phyloP scores from a whole-genome alignment of 768 basidiomycete genomes.

The Neoboletus brunneissimus region DNA sequence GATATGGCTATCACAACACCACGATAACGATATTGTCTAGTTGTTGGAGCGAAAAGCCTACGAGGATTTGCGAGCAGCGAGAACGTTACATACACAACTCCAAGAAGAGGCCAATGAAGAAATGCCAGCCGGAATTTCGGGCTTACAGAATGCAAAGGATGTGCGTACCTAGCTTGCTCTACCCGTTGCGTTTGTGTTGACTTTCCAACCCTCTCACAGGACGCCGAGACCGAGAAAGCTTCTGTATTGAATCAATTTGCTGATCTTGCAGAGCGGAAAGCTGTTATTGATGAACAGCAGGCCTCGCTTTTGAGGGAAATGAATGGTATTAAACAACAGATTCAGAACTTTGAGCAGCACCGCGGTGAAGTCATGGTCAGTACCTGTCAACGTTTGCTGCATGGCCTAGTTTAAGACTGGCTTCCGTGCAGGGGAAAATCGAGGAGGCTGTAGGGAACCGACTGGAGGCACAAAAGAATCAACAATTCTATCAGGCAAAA shows the following conservation, averaged over 20 bases:
- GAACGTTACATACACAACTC: constrained; percentile 37
- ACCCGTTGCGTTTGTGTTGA: background rate
- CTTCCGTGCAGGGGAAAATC: constrained; percentile 44
- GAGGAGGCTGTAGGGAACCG: constrained; percentile 48
- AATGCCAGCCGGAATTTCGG: constrained; percentile 59
- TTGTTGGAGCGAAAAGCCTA: constrained; percentile 18
- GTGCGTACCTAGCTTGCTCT: constrained; percentile 34
- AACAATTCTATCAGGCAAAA: constrained; percentile 51
- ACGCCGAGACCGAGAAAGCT: constrained; percentile 52
- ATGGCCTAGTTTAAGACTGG: background rate
- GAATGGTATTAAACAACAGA: constrained; percentile 45
- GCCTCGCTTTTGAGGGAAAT: constrained; percentile 40
- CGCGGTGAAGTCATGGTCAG: constrained; percentile 46
- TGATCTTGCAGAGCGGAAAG: constrained; percentile 44
- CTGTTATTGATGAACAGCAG: constrained; percentile 47
- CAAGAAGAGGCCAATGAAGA: constrained; percentile 68
- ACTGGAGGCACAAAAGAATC: constrained; percentile 47
- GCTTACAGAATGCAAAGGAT: constrained; percentile 51
- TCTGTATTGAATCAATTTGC: constrained; percentile 47
- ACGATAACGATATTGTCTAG: constrained; percentile 9
- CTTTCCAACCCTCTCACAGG: constrained; percentile 37
- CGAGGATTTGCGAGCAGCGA: constrained; percentile 34
- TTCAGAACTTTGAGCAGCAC: constrained; percentile 50
- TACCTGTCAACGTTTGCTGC: background rate
- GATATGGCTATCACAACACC: background rate